Percentiles rank a stretch among this genome's conserved stretches.
phyloP scores from a whole-genome alignment of 139 green algal genomes.

The Asterochloris sp. region DNA sequence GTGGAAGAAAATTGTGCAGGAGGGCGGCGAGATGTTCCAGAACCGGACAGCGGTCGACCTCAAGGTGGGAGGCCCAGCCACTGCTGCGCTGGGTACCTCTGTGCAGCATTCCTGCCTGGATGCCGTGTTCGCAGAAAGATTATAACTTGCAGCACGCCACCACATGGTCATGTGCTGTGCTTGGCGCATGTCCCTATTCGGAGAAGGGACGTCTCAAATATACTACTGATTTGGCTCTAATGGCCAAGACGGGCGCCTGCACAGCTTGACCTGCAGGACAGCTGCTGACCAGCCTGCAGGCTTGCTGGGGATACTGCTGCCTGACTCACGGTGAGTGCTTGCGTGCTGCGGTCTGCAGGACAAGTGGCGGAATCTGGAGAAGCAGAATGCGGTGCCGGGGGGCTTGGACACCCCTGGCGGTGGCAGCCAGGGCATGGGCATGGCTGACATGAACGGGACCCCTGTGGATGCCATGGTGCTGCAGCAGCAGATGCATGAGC shows the following conservation, averaged over 20 bases:
- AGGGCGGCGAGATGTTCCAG: slow-evolving; percentile 18
- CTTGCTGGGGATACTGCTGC: too few species aligned
- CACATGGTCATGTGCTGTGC: too few species aligned
- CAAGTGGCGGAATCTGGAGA: slow-evolving; percentile 38
- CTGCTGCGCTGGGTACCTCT: too few species aligned
- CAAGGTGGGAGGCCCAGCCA: slow-evolving; percentile 11
- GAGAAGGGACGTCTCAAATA: slow-evolving; percentile 37
- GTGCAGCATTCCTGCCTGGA: too few species aligned
- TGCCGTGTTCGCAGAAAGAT: too few species aligned
- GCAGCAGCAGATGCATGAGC: too few species aligned
- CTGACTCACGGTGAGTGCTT: too few species aligned
- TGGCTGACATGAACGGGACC: background rate
- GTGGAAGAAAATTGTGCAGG: slow-evolving; percentile 36
- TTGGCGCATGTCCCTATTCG: background rate
- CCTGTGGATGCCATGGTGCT: too few species aligned
- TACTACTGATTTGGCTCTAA: slow-evolving; percentile 49
- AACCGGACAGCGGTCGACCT: slow-evolving; percentile 33
- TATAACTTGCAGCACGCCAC: too few species aligned
- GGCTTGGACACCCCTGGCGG: too few species aligned
- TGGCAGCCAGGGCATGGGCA: background rate
- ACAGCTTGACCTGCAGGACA: too few species aligned
- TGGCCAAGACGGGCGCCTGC: slow-evolving; percentile 25
- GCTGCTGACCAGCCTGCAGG: too few species aligned
- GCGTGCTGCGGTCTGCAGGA: slow-evolving; percentile 1
- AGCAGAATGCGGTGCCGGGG: background rate